Evolutionary conservation across 1,284 basidiomycete genomes (phyloP), one percentile per base, ranked within the genome.

Genomic region (Rhodotorula sp.): DNA sequence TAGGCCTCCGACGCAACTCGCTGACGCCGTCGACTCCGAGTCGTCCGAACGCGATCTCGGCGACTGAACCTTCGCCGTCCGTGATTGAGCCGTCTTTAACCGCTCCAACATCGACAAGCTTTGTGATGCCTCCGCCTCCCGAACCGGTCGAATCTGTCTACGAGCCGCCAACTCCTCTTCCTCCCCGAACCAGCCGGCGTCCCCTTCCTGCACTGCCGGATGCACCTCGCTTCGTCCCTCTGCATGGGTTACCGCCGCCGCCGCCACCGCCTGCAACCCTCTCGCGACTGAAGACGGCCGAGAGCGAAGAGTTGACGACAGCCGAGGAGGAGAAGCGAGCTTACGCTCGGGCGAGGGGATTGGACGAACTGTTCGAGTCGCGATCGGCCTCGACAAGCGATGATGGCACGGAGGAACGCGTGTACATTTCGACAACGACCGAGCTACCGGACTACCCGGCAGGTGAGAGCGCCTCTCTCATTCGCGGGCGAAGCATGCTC

Each of bases 321-420:
- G 39, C 66, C 10, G 66, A 39, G 15, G 66, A 62, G 47, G 60
- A 56, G 60, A 67, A 62, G 7, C 60, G 60, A 2, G 52, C 66
- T 6, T 12, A 21, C 14, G 64, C 64, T 3, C 29, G 58, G 10
- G 57, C 48, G 29, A 21, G 56, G 2, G 64, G 57, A 18, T 34
- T 65, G 15, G 64, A 58, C 47, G 64, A 65, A 15, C 31, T 64
- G 46, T 29, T 51, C 61, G 61, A 62, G 15, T 16, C 39, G 46
- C 46, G 18, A 10, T 3, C 47, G 5, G 16, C 18, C 14, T 3
- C 47, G 47, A 6, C 60, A 8, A 2, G 18, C 60, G 20, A n/a
- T 5, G 48, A 16, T 18, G 52, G 12, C 5, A 14, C 10, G 21
- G 29, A 1, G 23, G 20, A 1, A 15, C 31, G n/a, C 39, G 7